A percentile compares a stretch with the other conserved stretches of the same genome.
Conservation (phyloP, 2,329 filamentous ascomycete species). For the Colletotrichum orbiculare region DNA sequence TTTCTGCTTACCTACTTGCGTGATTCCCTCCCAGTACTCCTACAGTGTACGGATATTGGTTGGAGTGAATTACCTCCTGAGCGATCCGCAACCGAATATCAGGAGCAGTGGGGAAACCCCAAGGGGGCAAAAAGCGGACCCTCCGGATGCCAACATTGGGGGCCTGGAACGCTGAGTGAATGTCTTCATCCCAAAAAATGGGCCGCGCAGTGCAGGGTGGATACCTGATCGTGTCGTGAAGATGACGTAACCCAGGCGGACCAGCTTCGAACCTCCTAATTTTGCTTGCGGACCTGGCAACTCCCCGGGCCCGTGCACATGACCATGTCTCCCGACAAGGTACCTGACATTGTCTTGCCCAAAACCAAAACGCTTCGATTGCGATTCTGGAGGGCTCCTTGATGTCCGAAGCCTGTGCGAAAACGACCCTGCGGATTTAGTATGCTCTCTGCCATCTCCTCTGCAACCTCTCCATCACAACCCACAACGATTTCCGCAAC, state of each 20-base stretch:
- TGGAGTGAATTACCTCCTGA: background rate
- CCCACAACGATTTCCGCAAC: conserved; percentile 8
- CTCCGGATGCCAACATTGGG: conserved; percentile 17
- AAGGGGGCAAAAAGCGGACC: conserved; percentile 27
- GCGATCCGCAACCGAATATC: background rate
- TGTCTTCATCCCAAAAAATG: conserved; percentile 28
- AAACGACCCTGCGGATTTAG: background rate
- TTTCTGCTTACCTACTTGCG: too few relatives aligned
- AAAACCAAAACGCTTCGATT: conserved; percentile 5
- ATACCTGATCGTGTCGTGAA: conserved; percentile 6
- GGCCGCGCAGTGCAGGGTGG: conserved; percentile 13
- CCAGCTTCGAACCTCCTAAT: background rate
- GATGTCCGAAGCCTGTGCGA: conserved; percentile 9
- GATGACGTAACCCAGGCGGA: conserved; percentile 26
- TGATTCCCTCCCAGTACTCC: too few relatives aligned
- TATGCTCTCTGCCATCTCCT: background rate
- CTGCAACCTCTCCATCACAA: conserved; percentile 7
- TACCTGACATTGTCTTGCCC: conserved; percentile 4
- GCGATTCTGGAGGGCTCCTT: background rate
- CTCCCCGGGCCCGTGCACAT: conserved; percentile 33
- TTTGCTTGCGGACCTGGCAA: conserved; percentile 32
- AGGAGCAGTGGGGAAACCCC: background rate
- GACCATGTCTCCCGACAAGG: conserved; percentile 17
- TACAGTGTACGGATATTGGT: too few relatives aligned
- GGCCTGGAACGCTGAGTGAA: background rate